These are phyloP conservation scores for Neonothopanus nambi DNA, from an alignment of 1,284 basidiomycete species.

Conservation along the genomic window DNA sequence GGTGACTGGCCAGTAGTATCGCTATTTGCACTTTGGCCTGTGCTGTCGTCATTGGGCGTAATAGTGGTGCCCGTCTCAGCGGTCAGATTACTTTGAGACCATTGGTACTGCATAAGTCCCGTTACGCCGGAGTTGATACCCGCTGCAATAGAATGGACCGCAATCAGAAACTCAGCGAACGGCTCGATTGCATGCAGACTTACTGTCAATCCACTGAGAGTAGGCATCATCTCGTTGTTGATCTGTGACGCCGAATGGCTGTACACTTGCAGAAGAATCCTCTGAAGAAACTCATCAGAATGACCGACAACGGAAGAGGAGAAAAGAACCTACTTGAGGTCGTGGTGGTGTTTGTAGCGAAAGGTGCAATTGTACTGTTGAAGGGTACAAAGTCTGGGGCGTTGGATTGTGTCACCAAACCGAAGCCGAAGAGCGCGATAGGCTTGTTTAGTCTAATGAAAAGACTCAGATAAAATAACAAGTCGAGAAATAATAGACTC, in stretches of 20 bases:
- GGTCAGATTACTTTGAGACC: slow-evolving; percentile 53
- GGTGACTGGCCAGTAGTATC: slow-evolving; percentile 50
- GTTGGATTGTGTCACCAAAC: slow-evolving; percentile 60
- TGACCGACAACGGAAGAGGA: neutral
- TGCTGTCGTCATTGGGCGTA: slow-evolving; percentile 33
- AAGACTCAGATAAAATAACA: slow-evolving; percentile 2
- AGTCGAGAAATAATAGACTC: slow-evolving; percentile 22
- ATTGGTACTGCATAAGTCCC: slow-evolving; percentile 64
- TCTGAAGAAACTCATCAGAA: neutral
- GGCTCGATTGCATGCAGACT: slow-evolving; percentile 14
- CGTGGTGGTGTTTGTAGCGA: slow-evolving; percentile 23
- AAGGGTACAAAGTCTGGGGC: slow-evolving; percentile 58
- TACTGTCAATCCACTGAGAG: slow-evolving; percentile 50
- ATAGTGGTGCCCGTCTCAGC: slow-evolving; percentile 42
- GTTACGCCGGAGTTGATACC: slow-evolving; percentile 44
- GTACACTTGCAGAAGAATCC: slow-evolving; percentile 10
- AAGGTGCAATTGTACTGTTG: slow-evolving; percentile 48
- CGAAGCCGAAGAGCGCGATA: slow-evolving; percentile 53
- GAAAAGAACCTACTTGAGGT: neutral
- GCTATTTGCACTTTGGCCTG: slow-evolving; percentile 29
- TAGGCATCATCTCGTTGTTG: slow-evolving; percentile 54
- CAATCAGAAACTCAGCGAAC: slow-evolving; percentile 8
- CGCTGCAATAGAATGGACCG: slow-evolving; percentile 27
- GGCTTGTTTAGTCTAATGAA: slow-evolving; percentile 55
- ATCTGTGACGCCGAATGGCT: slow-evolving; percentile 49